Base-by-base conservation (phyloP, 2,329 filamentous ascomycete species). In the Claviceps pazoutovae region DNA sequence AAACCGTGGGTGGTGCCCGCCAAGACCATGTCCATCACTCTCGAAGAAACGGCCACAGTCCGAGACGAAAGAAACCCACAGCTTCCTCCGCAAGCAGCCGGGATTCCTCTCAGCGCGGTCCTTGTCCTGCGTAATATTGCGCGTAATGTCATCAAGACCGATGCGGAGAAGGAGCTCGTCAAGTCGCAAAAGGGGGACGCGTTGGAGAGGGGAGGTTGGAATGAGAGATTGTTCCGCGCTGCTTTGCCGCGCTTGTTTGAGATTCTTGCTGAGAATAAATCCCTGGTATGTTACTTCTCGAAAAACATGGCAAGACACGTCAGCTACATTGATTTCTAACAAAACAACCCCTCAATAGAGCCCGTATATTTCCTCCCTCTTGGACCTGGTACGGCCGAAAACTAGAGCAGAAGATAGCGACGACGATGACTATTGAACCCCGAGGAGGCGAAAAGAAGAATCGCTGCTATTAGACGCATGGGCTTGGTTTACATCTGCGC, bases 111-210 rank as follows among this genome's bases (percentile, higher is more conserved):
- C 6, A 86, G 84, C 51, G 84, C 85, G 2, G 82, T 85, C 14
- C 73, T 91, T 30, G 84, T 93, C 38, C 74, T 93, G 46, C 79
- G 87, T 34, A 93, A 93, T 62, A 79, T 93, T 55, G 86, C 86
- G 13, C 76, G 74, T 56, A 86, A 84, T 59, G 71, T 81, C 17
- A 68, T 74, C 59, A 82, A 82, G 71, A 82, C 78, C 8, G 74
- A 78, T 49, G 71, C 74, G 1, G 74, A 82, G 60, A 76, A 80
- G 57, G 70, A 71, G 59, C 65, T 79, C 3, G 59, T 74, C 47
- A 76, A 77, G 61, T 57, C 65, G 49, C 73, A 77, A 56, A 66
- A 69, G 57, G 64, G 68, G 56, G 60, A 60, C 56, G 61, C 58
- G n/a, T 63, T 64, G 5, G 75, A 73, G 43, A 74, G 73, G 53